Evolutionary conservation across 1,139 yeast species (phyloP), one percentile per base, ranked within the genome.

Genomic region (Yamadazyma friedrichii): DNA sequence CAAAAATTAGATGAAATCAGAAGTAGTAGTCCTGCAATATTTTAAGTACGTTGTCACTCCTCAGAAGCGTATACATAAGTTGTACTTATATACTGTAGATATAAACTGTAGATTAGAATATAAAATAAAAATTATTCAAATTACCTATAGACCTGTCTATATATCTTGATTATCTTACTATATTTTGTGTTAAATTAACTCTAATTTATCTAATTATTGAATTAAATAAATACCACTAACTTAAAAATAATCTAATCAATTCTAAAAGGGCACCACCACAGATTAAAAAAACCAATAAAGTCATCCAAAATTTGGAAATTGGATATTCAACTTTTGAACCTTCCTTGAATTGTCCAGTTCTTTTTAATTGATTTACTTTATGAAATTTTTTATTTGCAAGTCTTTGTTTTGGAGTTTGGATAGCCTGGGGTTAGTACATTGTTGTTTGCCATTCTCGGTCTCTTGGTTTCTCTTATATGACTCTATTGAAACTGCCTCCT

Each of bases 251-350:
- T 26, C 47, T 44, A 26, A 45, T 49, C 40, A 88, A 52, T 61
- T 88, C 95, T 38, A 89, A 70, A 10, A 87, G 49, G 46, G 93
- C 95, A 51, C 96, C 95, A 45, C 96, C 96, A 48, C 85, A 73
- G 5, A 89, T 74, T 51, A 88, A 70, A 61, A 88, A 88, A 22
- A 78, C 76, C 44, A 88, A 70, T 1, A 81, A 66, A 38, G 67
- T 58, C 28, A 88, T 59, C 85, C 94, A 84, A 9, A 74, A 58
- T 53, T 63, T 76, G 33, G 84, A 74, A 27, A 82, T 58, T 10
- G 88, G 83, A 40, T 68, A 65, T 42, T 64, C 62, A n/a, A 52
- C 47, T 42, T 64, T 60, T 16, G 59, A 58, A 28, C 58, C 61
- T 25, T 49, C 62, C 55, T 74, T 74, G 38, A 78, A 76, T 57